A percentile compares a stretch with the other conserved stretches of the same genome.
Conservation (phyloP, 345 rosid species). For the Camelina neglecta region DNA sequence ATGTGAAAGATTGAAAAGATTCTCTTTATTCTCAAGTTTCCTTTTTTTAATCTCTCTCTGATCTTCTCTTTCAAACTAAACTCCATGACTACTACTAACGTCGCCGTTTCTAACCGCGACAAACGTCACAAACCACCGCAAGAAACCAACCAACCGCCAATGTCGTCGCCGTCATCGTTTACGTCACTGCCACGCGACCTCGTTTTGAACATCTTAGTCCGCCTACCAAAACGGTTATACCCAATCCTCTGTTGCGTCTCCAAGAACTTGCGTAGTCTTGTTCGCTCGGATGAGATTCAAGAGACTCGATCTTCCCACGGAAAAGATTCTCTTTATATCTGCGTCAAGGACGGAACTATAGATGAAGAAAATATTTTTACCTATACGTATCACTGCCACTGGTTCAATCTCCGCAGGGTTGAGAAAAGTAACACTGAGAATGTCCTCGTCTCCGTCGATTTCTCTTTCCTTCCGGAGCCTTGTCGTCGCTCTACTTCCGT, state of each 20-base stretch:
- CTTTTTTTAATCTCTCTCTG: no score
- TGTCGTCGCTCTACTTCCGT: background rate
- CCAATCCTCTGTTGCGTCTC: conserved; percentile 22
- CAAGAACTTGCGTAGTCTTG: background rate
- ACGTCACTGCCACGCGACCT: background rate
- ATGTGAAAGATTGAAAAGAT: no score
- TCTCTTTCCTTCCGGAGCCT: background rate
- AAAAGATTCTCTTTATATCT: background rate
- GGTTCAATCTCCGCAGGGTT: background rate
- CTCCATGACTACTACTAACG: no score
- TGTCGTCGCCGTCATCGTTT: background rate
- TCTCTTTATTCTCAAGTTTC: no score
- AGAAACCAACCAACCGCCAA: background rate
- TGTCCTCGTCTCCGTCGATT: background rate
- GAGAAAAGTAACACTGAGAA: background rate
- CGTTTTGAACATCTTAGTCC: background rate
- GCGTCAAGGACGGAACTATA: background rate
- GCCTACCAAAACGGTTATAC: background rate
- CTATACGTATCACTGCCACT: background rate
- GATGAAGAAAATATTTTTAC: no score
- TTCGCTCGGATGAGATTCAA: background rate
- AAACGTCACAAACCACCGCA: background rate
- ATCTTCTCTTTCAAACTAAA: no score
- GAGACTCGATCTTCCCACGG: conserved; percentile 1
- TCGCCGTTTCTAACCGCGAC: background rate